Conservation (phyloP, 257 asterid species). For the Agastache rugosa region DNA sequence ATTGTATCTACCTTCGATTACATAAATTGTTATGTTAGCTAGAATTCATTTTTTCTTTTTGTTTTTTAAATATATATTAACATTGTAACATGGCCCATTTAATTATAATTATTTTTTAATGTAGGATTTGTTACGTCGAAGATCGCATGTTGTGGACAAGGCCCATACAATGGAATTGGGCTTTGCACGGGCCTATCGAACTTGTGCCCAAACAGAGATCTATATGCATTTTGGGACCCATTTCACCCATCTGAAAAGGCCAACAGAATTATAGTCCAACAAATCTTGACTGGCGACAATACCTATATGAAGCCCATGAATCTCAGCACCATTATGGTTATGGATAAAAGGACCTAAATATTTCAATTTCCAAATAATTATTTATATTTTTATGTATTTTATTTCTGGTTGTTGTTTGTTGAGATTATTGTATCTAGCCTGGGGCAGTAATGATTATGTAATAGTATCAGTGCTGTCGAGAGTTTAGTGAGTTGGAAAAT, state of each 20-base stretch:
- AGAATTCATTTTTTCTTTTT: too few species aligned
- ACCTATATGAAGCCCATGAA: slow-evolving; percentile 77
- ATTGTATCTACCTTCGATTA: too few species aligned
- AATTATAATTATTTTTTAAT: too few species aligned
- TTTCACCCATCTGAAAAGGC: slow-evolving; percentile 84
- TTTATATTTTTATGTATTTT: not conserved
- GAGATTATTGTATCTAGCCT: slow-evolving; percentile 26
- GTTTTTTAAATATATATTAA: too few species aligned
- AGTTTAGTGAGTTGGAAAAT: not conserved
- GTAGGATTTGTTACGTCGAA: slow-evolving; percentile 78
- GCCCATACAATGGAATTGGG: slow-evolving; percentile 79
- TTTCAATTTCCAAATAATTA: not conserved
- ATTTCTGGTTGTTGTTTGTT: slow-evolving; percentile 14
- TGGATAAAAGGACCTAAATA: slow-evolving; percentile 55
- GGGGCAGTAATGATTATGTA: not conserved
- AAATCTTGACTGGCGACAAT: slow-evolving; percentile 55
- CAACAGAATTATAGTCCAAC: slow-evolving; percentile 65
- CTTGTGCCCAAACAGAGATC: slow-evolving; percentile 75
- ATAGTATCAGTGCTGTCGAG: not conserved
- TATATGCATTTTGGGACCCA: slow-evolving; percentile 79
- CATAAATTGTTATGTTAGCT: too few species aligned
- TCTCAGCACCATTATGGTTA: slow-evolving; percentile 58
- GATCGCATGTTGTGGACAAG: slow-evolving; percentile 88
- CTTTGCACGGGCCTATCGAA: slow-evolving; percentile 72
- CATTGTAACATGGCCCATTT: too few species aligned